phyloP scores from a whole-genome alignment of 768 basidiomycete genomes.

The Rhodotorula sphaerocarpa region DNA sequence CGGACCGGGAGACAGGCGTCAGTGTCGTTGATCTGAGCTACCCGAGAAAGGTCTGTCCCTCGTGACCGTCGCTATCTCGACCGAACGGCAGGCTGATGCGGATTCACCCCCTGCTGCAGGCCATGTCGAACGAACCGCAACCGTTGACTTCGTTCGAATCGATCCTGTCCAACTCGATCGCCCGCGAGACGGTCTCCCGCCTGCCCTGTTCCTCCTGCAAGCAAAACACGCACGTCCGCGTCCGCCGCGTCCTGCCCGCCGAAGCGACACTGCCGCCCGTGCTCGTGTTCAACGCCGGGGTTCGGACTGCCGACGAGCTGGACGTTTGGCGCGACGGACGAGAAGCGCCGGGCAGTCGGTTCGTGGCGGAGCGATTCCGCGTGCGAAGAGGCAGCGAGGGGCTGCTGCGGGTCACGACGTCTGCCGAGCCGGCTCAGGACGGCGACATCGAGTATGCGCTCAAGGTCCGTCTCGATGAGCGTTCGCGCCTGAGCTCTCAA shows the following conservation, averaged over 20 bases:
- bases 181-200: constrained; percentile 75
- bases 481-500: neutral
- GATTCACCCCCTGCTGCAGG: constrained; percentile 28
- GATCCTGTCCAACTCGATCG: constrained; percentile 64
- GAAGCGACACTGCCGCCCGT: constrained; percentile 63
- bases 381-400: constrained; percentile 4
- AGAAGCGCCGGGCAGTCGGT: constrained; percentile 43
- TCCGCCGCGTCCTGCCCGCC: constrained; percentile 55
- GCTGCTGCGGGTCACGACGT: constrained; percentile 18
- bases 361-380: constrained; percentile 51
- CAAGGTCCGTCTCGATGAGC: constrained; percentile 52
- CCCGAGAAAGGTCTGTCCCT: constrained; percentile 61
- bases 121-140: constrained; percentile 42
- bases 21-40: constrained; percentile 81
- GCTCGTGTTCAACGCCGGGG: constrained; percentile 74
- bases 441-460: constrained; percentile 59
- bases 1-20: constrained; percentile 67
- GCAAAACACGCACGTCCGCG: constrained; percentile 63
- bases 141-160: constrained; percentile 54
- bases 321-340: constrained; percentile 64
- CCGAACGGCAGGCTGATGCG: too few relatives aligned
- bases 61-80: neutral
- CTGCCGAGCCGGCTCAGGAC: constrained; percentile 47
- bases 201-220: constrained; percentile 78
- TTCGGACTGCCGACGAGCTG: constrained; percentile 64